Conservation (phyloP, 345 rosid species). For the Acer saccharum region DNA sequence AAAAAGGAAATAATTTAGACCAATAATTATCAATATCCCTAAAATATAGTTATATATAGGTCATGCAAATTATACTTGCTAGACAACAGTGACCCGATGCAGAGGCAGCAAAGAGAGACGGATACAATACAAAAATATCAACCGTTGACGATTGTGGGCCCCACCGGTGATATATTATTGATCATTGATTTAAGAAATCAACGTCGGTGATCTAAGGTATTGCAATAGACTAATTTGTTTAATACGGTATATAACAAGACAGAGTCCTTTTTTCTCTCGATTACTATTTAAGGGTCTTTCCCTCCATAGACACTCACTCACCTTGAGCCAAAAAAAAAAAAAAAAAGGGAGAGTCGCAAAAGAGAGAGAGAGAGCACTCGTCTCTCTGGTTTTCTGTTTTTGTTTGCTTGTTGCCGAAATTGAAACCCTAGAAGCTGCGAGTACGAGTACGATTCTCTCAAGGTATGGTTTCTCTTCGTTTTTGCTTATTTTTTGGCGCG, state of each 20-base stretch:
- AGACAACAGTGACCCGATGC: background rate
- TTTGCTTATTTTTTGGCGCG: background rate
- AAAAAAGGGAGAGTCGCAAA: background rate
- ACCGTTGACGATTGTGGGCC: background rate
- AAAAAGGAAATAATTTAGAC: background rate
- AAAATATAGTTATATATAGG: background rate
- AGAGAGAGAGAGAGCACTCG: background rate
- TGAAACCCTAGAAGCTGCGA: background rate
- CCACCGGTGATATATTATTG: background rate
- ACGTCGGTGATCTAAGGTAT: slow-evolving; percentile 1
- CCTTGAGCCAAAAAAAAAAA: background rate
- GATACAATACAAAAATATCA: background rate
- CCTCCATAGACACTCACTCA: slow-evolving; percentile 9
- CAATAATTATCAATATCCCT: background rate
- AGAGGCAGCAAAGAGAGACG: background rate
- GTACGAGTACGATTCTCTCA: background rate
- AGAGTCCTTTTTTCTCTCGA: background rate
- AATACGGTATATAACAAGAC: background rate
- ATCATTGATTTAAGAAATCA: background rate
- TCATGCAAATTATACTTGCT: no score
- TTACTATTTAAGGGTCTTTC: background rate
- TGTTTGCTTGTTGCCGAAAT: background rate
- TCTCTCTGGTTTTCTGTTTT: background rate
- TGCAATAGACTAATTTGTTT: background rate
- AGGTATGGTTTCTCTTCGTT: slow-evolving; percentile 8